These are phyloP conservation scores for Plasmodium relictum DNA, from an alignment of 169 alveolate genomes.

Conservation along the genomic window DNA sequence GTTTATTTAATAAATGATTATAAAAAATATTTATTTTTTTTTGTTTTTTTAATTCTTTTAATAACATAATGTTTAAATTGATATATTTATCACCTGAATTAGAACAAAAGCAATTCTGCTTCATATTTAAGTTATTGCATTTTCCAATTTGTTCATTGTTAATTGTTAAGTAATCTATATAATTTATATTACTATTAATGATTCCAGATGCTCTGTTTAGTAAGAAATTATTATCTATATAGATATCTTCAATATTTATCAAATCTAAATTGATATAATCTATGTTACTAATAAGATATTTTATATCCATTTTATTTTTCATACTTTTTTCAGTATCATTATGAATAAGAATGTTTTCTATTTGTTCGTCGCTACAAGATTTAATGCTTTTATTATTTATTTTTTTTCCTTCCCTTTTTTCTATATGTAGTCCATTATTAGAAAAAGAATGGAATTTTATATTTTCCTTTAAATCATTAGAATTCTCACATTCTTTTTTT, in stretches of 20 bases:
- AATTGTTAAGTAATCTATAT: slow-evolving; percentile 20
- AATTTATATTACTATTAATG: slow-evolving; percentile 33
- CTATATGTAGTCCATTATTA: background rate
- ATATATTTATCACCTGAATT: slow-evolving; percentile 35
- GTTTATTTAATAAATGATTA: slow-evolving; percentile 35
- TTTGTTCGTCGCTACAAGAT: background rate
- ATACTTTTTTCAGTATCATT: background rate
- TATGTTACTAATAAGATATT: slow-evolving; percentile 27
- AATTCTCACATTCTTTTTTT: background rate
- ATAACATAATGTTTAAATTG: slow-evolving; percentile 41
- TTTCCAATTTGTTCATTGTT: background rate
- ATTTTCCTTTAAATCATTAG: background rate
- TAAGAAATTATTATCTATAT: slow-evolving; percentile 14
- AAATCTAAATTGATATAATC: slow-evolving; percentile 22
- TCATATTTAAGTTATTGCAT: slow-evolving; percentile 6
- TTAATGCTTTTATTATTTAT: background rate
- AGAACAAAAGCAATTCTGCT: background rate
- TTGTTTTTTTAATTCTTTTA: slow-evolving; percentile 50
- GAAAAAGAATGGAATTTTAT: background rate
- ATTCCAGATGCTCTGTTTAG: background rate
- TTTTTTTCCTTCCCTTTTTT: slow-evolving; percentile 6
- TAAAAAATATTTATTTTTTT: slow-evolving; percentile 70
- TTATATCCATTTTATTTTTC: slow-evolving; percentile 16
- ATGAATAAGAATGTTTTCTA: background rate
- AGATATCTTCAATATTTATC: slow-evolving; percentile 19